Percentiles rank a stretch among this genome's conserved stretches.
Evolutionary conservation across 2,329 filamentous ascomycete species (phyloP).

Genomic region (Xylariales sp.): DNA sequence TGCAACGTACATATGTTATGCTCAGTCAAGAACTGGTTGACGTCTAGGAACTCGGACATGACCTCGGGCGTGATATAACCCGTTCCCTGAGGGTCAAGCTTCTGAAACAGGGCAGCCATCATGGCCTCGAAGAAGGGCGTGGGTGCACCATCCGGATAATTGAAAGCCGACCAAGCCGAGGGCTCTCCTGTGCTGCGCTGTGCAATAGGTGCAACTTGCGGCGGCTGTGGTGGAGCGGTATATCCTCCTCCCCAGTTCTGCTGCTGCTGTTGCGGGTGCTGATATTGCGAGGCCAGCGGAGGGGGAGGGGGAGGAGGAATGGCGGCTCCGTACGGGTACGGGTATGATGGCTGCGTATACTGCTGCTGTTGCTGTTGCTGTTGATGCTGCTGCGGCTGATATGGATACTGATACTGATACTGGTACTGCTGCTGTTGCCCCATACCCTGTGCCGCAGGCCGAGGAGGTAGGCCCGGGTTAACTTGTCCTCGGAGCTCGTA

Average conservation of each 20-base stretch:
- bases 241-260: background rate
- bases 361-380: too few species aligned
- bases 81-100: conserved; percentile 11
- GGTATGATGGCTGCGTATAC: too few species aligned
- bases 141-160: conserved; percentile 10
- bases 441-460: background rate
- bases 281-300: conserved; percentile 1
- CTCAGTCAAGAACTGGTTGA: conserved; percentile 9
- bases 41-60: conserved; percentile 12
- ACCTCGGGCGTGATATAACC: conserved; percentile 12
- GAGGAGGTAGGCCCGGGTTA: conserved; percentile 4
- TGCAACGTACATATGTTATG: conserved; percentile 13
- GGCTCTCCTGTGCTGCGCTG: background rate
- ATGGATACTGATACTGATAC: too few species aligned
- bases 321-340: too few species aligned
- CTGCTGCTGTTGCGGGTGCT: background rate
- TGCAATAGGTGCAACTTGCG: background rate
- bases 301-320: conserved; percentile 1
- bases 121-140: conserved; percentile 12
- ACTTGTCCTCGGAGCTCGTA: conserved; percentile 11
- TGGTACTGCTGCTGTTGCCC: conserved; percentile 1
- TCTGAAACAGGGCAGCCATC: conserved; percentile 11
- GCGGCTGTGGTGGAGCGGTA: conserved; percentile 3
- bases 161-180: conserved; percentile 9
- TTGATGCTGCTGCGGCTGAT: too few species aligned